These are phyloP conservation scores for Calonectria ilicicola DNA, from an alignment of 2,329 filamentous ascomycete species.

Conservation along the genomic window DNA sequence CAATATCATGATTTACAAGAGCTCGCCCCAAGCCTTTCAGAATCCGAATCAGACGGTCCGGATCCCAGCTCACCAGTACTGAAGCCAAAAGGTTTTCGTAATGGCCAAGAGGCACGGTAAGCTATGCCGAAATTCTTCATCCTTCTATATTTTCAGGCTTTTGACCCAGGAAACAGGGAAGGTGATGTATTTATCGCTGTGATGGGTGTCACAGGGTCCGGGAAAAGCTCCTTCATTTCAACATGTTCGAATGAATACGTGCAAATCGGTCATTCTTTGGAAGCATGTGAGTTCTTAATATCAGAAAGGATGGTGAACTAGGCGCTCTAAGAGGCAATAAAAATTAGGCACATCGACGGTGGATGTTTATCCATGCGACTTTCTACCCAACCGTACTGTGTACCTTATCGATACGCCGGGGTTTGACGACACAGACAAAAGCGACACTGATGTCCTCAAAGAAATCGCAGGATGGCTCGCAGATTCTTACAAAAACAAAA, in stretches of 20 bases:
- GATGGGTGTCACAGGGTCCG: constrained; percentile 26
- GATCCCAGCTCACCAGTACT: background rate
- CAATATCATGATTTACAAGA: background rate
- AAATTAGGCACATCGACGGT: constrained; percentile 23
- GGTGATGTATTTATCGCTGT: constrained; percentile 23
- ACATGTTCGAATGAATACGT: background rate
- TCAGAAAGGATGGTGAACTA: background rate
- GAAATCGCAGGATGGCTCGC: constrained; percentile 51
- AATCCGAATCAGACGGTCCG: background rate
- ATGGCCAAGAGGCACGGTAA: constrained; percentile 8
- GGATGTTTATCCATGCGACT: constrained; percentile 16
- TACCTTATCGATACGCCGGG: constrained; percentile 57
- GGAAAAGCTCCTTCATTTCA: constrained; percentile 28
- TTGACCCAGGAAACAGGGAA: background rate
- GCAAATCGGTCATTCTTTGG: background rate
- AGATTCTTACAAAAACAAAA: constrained; percentile 34
- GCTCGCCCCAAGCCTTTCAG: background rate
- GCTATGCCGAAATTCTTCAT: background rate
- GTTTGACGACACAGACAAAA: constrained; percentile 55
- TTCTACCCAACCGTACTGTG: constrained; percentile 6
- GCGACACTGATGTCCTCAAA: constrained; percentile 53
- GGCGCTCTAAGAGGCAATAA: background rate
- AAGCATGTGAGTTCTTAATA: background rate
- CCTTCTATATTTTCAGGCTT: too few relatives aligned
- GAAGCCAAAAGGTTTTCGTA: constrained; percentile 10